These are phyloP conservation scores for Crithidia brevicula DNA, from an alignment of 208 protist genomes.

Conservation along the genomic window DNA sequence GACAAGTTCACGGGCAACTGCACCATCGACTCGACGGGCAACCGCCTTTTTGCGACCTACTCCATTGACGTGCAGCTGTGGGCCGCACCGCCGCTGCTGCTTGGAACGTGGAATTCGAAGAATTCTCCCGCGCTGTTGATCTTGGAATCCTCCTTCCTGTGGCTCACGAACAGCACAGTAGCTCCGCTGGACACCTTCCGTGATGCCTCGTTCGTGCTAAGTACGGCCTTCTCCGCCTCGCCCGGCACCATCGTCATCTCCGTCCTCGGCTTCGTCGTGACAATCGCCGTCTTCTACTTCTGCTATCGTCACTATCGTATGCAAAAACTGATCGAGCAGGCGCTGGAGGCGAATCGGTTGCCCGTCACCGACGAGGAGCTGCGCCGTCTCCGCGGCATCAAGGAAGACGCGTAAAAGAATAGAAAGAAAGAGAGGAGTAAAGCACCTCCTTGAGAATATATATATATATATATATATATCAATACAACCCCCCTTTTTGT, in stretches of 20 bases:
- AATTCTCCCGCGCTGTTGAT: conserved; percentile 39
- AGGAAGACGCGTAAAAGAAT: conserved; percentile 35
- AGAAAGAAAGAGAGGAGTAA: neutral
- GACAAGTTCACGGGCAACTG: conserved; percentile 66
- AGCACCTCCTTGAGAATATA: no score
- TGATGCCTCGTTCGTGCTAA: conserved; percentile 80
- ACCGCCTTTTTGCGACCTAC: conserved; percentile 69
- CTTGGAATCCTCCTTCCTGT: conserved; percentile 42
- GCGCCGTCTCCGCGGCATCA: conserved; percentile 50
- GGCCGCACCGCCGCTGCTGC: conserved; percentile 32
- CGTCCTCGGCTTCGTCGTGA: conserved; percentile 79
- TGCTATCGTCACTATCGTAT: conserved; percentile 87
- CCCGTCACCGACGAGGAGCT: conserved; percentile 85
- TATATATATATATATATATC: no score
- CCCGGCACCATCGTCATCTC: conserved; percentile 82
- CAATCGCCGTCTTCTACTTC: conserved; percentile 83
- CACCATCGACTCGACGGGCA: conserved; percentile 67
- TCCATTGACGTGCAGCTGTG: conserved; percentile 72
- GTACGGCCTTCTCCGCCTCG: conserved; percentile 65
- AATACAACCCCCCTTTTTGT: neutral
- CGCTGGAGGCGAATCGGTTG: conserved; percentile 64
- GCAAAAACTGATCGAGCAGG: conserved; percentile 80
- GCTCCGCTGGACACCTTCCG: conserved; percentile 80
- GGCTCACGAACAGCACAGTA: conserved; percentile 68
- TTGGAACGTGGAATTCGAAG: conserved; percentile 70